These are phyloP conservation scores for Allium sativum DNA, from an alignment of 106 monocot species.

Conservation along the genomic window DNA sequence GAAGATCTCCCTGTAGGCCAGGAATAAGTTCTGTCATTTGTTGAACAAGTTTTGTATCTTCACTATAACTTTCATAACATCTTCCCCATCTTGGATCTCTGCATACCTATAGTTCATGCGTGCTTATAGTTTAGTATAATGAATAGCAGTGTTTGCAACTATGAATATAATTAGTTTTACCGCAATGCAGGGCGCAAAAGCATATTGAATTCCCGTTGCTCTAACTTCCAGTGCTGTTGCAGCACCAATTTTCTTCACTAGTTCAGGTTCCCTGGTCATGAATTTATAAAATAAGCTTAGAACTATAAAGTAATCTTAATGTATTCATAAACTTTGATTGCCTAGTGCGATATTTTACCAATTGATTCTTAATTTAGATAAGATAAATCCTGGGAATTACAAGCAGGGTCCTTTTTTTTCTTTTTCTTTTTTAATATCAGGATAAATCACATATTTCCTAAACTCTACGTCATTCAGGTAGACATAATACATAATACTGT, in stretches of 20 bases:
- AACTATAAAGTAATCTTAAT: constrained; percentile 15
- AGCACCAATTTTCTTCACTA: constrained; percentile 62
- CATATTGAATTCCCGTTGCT: constrained; percentile 58
- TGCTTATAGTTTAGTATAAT: too few relatives aligned
- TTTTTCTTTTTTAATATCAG: neutral
- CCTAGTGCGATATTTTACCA: neutral
- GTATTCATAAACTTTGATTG: neutral
- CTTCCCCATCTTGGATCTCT: constrained; percentile 75
- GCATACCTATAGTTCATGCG: constrained; percentile 33
- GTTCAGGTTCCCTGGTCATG: constrained; percentile 42
- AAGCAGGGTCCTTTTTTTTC: too few relatives aligned
- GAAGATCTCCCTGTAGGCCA: constrained; percentile 55
- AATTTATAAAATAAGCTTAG: neutral
- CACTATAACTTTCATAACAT: constrained; percentile 74
- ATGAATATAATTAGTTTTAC: constrained; percentile 12
- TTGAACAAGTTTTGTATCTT: constrained; percentile 48
- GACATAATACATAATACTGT: neutral
- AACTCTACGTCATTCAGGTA: neutral
- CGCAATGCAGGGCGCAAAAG: constrained; percentile 63
- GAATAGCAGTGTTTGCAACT: neutral
- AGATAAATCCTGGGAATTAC: too few relatives aligned
- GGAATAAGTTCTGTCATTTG: constrained; percentile 57
- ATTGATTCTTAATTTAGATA: neutral
- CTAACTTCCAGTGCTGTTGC: constrained; percentile 82
- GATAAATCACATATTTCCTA: neutral